These are phyloP conservation scores for Crithidia expoeki DNA, from an alignment of 208 protist species.

Conservation along the genomic window DNA sequence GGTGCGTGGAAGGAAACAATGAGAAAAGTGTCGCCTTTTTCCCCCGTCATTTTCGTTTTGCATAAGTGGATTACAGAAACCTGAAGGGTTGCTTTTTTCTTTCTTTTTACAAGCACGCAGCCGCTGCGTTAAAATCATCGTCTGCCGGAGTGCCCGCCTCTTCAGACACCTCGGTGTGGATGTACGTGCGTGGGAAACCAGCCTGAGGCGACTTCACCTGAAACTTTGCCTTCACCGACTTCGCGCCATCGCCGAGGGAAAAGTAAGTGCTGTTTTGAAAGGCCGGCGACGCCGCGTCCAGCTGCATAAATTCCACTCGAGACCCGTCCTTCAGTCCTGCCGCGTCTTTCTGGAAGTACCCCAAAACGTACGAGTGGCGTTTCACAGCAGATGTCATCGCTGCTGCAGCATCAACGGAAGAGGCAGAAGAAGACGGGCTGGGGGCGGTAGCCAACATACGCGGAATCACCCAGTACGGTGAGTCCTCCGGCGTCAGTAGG, in stretches of 20 bases:
- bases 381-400: not conserved
- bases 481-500: conserved; percentile 47
- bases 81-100: no score
- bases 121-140: conserved; percentile 1
- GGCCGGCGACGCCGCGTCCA: conserved; percentile 9
- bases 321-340: conserved; percentile 1
- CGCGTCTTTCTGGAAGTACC: conserved; percentile 19
- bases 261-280: conserved; percentile 27
- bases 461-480: conserved; percentile 67
- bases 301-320: conserved; percentile 22
- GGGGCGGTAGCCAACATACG: conserved; percentile 37
- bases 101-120: conserved; percentile 1
- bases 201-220: conserved; percentile 32
- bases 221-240: conserved; percentile 15
- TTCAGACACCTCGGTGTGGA: conserved; percentile 28
- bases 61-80: no score
- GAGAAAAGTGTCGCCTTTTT: no score
- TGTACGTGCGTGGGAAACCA: conserved; percentile 32
- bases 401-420: not conserved
- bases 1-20: not conserved
- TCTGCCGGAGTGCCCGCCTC: conserved; percentile 28
- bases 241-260: conserved; percentile 1
- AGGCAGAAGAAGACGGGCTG: not conserved
- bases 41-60: no score
- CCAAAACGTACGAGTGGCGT: conserved; percentile 23